Evolutionary conservation across 169 alveolate genomes (phyloP).

Genomic region (Plasmodium ovale): DNA sequence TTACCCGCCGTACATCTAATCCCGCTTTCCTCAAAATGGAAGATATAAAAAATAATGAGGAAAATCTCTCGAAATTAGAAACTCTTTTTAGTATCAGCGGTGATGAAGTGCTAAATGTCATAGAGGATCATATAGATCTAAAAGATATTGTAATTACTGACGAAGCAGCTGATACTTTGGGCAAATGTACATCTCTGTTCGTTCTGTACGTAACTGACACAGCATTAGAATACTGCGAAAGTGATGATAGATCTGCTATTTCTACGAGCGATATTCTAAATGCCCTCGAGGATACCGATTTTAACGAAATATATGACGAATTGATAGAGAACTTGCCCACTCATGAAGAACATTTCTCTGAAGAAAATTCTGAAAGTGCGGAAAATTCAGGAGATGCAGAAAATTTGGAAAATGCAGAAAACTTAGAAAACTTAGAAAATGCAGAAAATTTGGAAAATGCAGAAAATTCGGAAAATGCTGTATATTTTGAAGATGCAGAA

Average conservation of each 20-base stretch:
- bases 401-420: too few relatives aligned
- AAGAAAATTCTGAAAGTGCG: not conserved
- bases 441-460: too few relatives aligned
- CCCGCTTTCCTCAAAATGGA: slow-evolving; percentile 29
- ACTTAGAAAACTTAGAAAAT: too few relatives aligned
- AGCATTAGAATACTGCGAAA: slow-evolving; percentile 69
- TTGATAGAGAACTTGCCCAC: slow-evolving; percentile 30
- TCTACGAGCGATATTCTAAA: slow-evolving; percentile 46
- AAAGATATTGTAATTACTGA: slow-evolving; percentile 23
- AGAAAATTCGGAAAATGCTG: too few relatives aligned
- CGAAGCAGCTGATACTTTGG: slow-evolving; percentile 56
- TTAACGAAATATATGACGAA: slow-evolving; percentile 64
- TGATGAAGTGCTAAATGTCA: slow-evolving; percentile 25
- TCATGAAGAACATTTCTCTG: slow-evolving; percentile 28
- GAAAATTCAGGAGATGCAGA: too few relatives aligned
- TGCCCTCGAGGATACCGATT: slow-evolving; percentile 54
- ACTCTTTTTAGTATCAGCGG: slow-evolving; percentile 47
- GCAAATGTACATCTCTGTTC: slow-evolving; percentile 55
- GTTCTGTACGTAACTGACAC: slow-evolving; percentile 67
- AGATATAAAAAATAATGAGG: slow-evolving; percentile 1
- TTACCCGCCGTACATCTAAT: too few relatives aligned
- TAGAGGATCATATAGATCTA: slow-evolving; percentile 29
- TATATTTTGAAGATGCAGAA: too few relatives aligned
- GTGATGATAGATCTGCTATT: slow-evolving; percentile 51
- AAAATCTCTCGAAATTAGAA: slow-evolving; percentile 21